These are phyloP conservation scores for Tylopilus balloui DNA, from an alignment of 768 basidiomycete species.

Conservation along the genomic window DNA sequence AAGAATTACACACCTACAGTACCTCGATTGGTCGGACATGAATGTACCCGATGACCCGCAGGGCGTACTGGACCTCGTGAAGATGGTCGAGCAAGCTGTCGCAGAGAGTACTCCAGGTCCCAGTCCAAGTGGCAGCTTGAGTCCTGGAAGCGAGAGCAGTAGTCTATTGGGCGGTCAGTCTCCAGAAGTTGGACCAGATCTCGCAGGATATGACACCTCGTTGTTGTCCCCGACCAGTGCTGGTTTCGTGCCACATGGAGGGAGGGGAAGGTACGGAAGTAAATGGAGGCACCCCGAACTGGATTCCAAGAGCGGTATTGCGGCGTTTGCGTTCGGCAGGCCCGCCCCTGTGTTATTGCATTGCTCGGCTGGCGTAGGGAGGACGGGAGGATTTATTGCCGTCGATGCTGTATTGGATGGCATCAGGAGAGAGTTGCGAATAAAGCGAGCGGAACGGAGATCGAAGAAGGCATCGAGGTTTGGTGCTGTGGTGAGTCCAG, in stretches of 20 bases:
- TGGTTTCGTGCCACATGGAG: background rate
- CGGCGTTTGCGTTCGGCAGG: constrained; percentile 44
- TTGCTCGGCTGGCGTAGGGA: constrained; percentile 92
- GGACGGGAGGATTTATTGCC: constrained; percentile 91
- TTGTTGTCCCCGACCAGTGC: constrained; percentile 20
- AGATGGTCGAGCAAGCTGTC: constrained; percentile 49
- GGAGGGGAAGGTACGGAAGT: constrained; percentile 11
- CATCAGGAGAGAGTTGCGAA: constrained; percentile 54
- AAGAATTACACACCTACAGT: constrained; percentile 84
- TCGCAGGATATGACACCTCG: background rate
- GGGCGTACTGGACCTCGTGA: constrained; percentile 69
- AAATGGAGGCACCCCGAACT: constrained; percentile 38
- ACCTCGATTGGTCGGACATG: constrained; percentile 94
- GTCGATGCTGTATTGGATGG: constrained; percentile 83
- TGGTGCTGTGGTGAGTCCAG: background rate
- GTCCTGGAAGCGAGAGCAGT: constrained; percentile 15
- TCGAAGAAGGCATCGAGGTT: constrained; percentile 2
- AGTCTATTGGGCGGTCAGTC: constrained; percentile 18
- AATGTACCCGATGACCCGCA: constrained; percentile 85
- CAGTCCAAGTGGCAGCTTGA: constrained; percentile 24
- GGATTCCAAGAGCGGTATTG: constrained; percentile 54
- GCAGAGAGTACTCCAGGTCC: constrained; percentile 29
- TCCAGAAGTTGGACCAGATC: constrained; percentile 10
- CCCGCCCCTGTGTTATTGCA: constrained; percentile 68
- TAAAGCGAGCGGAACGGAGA: constrained; percentile 24